Conservation (phyloP, 2,329 filamentous ascomycete species). For the Pyrenophora seminiperda region DNA sequence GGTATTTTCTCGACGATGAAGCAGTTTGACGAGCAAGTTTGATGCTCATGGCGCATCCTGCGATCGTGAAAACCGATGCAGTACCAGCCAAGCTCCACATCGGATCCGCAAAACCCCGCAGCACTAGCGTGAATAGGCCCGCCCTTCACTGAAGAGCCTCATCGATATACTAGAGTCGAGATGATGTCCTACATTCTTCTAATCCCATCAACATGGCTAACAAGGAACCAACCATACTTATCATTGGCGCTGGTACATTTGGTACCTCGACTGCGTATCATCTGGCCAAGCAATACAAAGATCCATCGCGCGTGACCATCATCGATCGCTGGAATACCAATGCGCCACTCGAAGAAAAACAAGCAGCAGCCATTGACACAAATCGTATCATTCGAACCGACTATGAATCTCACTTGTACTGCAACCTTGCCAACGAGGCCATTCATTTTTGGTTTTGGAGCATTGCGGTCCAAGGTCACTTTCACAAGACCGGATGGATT, state of each 20-base stretch:
- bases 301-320: conserved; percentile 45
- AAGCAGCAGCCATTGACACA: conserved; percentile 63
- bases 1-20: too few relatives aligned
- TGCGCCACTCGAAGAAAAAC: conserved; percentile 50
- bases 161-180: neutral
- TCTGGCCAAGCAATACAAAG: conserved; percentile 58
- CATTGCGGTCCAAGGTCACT: conserved; percentile 44
- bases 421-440: conserved; percentile 54
- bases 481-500: conserved; percentile 65
- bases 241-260: conserved; percentile 69
- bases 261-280: conserved; percentile 70
- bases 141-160: conserved; percentile 7
- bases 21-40: too few relatives aligned
- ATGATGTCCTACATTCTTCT: neutral
- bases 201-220: conserved; percentile 7
- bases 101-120: conserved; percentile 19
- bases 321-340: conserved; percentile 35
- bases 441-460: conserved; percentile 50
- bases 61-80: conserved; percentile 8
- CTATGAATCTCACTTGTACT: conserved; percentile 63
- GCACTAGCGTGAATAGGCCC: conserved; percentile 10
- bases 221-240: conserved; percentile 50
- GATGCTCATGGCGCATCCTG: neutral
- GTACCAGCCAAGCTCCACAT: conserved; percentile 9
- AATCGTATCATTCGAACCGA: conserved; percentile 67